Percentiles rank a stretch among this genome's conserved stretches.
Conservation (phyloP, 2,329 filamentous ascomycete species). For the Teratosphaeria epicoccoides region DNA sequence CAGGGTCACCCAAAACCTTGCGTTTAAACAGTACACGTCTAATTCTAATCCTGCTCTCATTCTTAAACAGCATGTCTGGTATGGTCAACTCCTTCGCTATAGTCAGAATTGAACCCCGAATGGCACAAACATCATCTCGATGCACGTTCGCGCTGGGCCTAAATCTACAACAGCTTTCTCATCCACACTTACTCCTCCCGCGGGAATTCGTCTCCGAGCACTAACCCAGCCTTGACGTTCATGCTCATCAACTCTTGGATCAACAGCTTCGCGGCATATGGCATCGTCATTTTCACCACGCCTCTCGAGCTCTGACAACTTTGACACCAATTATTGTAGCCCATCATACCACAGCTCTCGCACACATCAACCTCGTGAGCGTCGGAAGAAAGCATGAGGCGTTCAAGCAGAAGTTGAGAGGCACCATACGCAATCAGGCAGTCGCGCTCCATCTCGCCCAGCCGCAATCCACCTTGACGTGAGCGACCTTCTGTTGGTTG, state of each 20-base stretch:
- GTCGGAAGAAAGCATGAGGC: conserved; percentile 90
- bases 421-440: conserved; percentile 96
- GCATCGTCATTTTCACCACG: conserved; percentile 89
- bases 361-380: conserved; percentile 88
- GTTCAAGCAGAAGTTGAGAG: conserved; percentile 79
- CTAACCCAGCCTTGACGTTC: conserved; percentile 91
- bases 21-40: not conserved
- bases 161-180: not conserved
- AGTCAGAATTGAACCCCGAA: not conserved
- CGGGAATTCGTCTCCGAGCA: conserved; percentile 89
- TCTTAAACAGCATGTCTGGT: not conserved
- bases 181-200: conserved; percentile 11
- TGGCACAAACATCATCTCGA: not conserved
- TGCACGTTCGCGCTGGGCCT: not conserved
- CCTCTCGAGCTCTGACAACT: conserved; percentile 76
- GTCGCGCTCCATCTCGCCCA: conserved; percentile 98
- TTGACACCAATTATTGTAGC: conserved; percentile 89
- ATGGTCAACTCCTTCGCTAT: not conserved
- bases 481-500: conserved; percentile 95
- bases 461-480: conserved; percentile 76
- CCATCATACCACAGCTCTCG: conserved; percentile 87
- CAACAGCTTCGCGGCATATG: conserved; percentile 90
- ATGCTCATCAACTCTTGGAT: conserved; percentile 95
- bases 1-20: too few relatives aligned
- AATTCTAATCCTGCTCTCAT: not conserved